A percentile compares a stretch with the other conserved stretches of the same genome.
phyloP scores from a whole-genome alignment of 306 rosid genomes.

The Gastrolobium villosum region DNA sequence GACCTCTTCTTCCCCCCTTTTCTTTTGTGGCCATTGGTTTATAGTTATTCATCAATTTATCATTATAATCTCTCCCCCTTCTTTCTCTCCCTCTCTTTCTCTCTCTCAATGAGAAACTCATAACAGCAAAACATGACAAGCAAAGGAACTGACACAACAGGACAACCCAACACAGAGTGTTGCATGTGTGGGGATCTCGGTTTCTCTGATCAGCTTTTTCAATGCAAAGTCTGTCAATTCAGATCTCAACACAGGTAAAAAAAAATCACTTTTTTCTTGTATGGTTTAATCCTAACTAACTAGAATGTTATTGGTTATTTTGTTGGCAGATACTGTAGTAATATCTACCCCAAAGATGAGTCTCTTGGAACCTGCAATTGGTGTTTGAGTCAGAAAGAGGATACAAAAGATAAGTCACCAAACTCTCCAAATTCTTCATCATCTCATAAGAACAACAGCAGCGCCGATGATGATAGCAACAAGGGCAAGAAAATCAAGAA shows the following conservation, averaged over 20 bases:
- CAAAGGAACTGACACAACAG: conserved; percentile 46
- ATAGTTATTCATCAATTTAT: conserved; percentile 4
- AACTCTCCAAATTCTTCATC: conserved; percentile 86
- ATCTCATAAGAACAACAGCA: conserved; percentile 49
- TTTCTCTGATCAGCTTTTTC: conserved; percentile 86
- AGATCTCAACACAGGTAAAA: conserved; percentile 95
- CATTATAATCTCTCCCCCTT: conserved; percentile 25
- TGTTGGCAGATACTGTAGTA: conserved; percentile 84
- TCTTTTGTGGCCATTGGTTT: conserved; percentile 53
- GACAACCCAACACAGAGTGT: conserved; percentile 66
- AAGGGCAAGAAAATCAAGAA: conserved; percentile 48
- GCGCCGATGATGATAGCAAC: conserved; percentile 23
- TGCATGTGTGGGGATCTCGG: conserved; percentile 99
- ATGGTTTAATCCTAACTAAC: not conserved
- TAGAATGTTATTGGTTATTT: not conserved
- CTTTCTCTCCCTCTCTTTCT: conserved; percentile 37
- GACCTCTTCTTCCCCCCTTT: conserved; percentile 41
- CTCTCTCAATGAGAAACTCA: conserved; percentile 48
- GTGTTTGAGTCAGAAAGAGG: conserved; percentile 78
- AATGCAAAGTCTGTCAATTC: conserved; percentile 85
- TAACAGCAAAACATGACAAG: conserved; percentile 51
- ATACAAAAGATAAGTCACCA: conserved; percentile 66
- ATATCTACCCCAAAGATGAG: conserved; percentile 75
- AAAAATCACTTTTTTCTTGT: not conserved
- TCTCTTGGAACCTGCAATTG: conserved; percentile 77